Evolutionary conservation across 2,329 filamentous ascomycete species (phyloP).

Genomic region (Fusarium virguliforme): DNA sequence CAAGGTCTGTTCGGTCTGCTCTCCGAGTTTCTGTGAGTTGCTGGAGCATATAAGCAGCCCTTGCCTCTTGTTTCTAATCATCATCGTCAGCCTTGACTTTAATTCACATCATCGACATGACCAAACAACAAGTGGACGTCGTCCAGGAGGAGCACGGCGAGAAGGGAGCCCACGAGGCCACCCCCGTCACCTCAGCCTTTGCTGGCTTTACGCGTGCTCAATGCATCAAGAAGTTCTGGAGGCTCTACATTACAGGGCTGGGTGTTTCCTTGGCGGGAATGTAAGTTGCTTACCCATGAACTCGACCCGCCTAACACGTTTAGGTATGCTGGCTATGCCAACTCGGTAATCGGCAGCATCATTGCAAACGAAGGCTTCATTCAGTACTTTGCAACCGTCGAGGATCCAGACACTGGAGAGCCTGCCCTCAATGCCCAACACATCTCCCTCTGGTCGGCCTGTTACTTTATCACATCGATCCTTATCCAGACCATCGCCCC

Average conservation of each 20-base stretch:
- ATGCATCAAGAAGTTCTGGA: slow-evolving; percentile 31
- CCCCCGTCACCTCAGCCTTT: slow-evolving; percentile 18
- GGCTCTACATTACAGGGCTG: slow-evolving; percentile 22
- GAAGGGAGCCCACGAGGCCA: background rate
- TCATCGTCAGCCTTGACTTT: background rate
- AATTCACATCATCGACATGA: background rate
- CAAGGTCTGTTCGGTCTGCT: background rate
- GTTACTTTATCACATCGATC: slow-evolving; percentile 26
- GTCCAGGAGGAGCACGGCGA: slow-evolving; percentile 10
- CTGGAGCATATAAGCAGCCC: slow-evolving; percentile 7
- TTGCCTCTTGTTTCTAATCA: background rate
- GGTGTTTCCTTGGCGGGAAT: slow-evolving; percentile 29
- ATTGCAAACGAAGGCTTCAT: slow-evolving; percentile 32
- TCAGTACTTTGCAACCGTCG: slow-evolving; percentile 27
- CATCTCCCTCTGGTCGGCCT: slow-evolving; percentile 30
- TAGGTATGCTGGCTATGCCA: slow-evolving; percentile 25
- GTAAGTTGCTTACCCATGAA: slow-evolving; percentile 4
- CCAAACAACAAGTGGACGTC: slow-evolving; percentile 8
- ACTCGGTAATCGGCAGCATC: slow-evolving; percentile 29
- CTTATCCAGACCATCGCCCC: slow-evolving; percentile 24
- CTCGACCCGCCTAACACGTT: no score
- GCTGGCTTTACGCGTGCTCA: slow-evolving; percentile 18
- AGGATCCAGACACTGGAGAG: slow-evolving; percentile 26
- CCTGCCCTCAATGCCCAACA: slow-evolving; percentile 23
- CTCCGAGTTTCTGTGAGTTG: background rate